Base-by-base conservation (phyloP, 2,329 filamentous ascomycete genomes). In the Fusarium palustre region DNA sequence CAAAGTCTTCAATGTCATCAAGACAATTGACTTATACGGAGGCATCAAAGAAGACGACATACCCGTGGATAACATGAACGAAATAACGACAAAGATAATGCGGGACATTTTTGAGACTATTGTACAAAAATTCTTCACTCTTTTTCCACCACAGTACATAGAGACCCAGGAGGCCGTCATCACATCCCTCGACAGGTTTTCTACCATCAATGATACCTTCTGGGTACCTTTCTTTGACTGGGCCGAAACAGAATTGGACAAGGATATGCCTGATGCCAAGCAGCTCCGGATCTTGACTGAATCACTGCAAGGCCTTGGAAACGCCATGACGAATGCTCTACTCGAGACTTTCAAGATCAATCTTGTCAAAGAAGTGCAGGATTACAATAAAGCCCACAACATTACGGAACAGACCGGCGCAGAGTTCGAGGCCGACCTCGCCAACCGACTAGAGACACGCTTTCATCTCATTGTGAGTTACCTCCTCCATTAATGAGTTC, bases 1-100 rank as follows among this genome's bases (percentile, higher is more conserved):
- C 25, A 83, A 83, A 63, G 75, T 82, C 20, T 64, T 79, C 18
- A 76, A 81, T 28, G 73, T 75, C 3, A 33, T 78, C 15, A 61
- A 66, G 8, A 47, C 69, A 20, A 25, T 79, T 9, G 55, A 59
- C 7, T 28, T 66, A 2, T 49, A 68, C 28, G 33, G 55, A 13
- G 46, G 66, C 1, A 49, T 74, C 16, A 31, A 59, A 16, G 52
- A 65, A 15, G 64, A 70, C 9, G 33, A 50, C 24, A 39, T 39
- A 18, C 59, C 12, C 7, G 42, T n/a, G 18, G 49, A 55, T 7
- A 34, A 55, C 0, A 30, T 75, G 10, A 49, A 55, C 36, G 64
- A 68, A 2, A 38, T 72, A 5, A 75, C 75, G 6, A 77, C 73
- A 8, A 33, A 59, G 0, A n/a, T 46, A 1, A 54, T 77, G 2